Evolutionary conservation across 1,284 basidiomycete species (phyloP).

Genomic region (Porodaedalea pini): DNA sequence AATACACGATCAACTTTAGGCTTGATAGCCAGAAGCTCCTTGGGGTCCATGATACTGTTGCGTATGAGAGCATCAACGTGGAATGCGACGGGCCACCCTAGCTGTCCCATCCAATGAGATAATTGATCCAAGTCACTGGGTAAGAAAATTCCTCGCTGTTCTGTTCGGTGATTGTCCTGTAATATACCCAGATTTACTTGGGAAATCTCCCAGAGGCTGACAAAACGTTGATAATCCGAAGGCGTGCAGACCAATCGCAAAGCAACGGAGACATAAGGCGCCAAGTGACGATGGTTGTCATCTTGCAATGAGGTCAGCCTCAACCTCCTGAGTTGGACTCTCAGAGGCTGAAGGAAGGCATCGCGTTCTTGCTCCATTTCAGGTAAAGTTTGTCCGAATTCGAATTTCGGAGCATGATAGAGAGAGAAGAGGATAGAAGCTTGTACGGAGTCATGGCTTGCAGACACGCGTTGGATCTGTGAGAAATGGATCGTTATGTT

Average conservation of each 20-base stretch:
- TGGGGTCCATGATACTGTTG: conserved; percentile 40
- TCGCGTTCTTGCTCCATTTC: background rate
- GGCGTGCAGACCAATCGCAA: conserved; percentile 46
- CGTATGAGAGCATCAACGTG: conserved; percentile 50
- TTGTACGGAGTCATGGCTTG: conserved; percentile 27
- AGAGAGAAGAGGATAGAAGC: conserved; percentile 41
- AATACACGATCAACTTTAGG: background rate
- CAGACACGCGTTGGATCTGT: conserved; percentile 39
- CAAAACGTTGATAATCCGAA: conserved; percentile 38
- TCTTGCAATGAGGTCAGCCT: conserved; percentile 26
- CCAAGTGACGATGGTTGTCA: conserved; percentile 29
- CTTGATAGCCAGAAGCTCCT: conserved; percentile 38
- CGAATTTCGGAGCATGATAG: conserved; percentile 43
- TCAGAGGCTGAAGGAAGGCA: background rate
- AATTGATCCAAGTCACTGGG: conserved; percentile 32
- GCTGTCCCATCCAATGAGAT: conserved; percentile 33
- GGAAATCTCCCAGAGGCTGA: conserved; percentile 31
- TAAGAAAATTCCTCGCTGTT: conserved; percentile 44
- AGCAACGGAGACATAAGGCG: conserved; percentile 45
- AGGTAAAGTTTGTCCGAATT: conserved; percentile 28
- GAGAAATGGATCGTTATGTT: conserved; percentile 44
- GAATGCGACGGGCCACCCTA: conserved; percentile 51
- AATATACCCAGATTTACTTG: conserved; percentile 35
- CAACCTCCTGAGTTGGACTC: background rate
- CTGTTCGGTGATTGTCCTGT: conserved; percentile 37